Percentiles rank a stretch among this genome's conserved stretches.
Conservation (phyloP, 2,329 filamentous ascomycete species). For the Fusarium heterosporum region DNA sequence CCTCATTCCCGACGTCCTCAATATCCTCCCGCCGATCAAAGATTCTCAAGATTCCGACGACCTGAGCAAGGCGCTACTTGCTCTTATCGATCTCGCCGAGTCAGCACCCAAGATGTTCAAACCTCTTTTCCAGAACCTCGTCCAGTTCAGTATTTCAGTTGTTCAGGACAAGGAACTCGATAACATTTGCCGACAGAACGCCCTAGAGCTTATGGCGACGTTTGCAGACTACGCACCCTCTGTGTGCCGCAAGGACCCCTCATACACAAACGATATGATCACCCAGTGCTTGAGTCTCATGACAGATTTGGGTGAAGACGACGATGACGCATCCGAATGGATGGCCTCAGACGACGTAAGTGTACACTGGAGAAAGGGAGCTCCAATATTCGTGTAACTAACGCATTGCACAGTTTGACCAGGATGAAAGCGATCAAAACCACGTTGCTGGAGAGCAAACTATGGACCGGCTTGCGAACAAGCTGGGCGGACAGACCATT, state of each 20-base stretch:
- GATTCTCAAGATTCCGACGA: conserved; percentile 91
- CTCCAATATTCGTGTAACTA: not conserved
- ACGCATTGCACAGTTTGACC: conserved; percentile 72
- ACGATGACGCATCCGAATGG: conserved; percentile 96
- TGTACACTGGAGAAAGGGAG: conserved; percentile 30
- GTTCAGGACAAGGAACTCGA: conserved; percentile 96
- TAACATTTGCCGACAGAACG: conserved; percentile 92
- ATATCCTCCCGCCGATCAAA: conserved; percentile 94
- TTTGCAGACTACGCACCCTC: conserved; percentile 95
- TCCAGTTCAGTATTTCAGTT: conserved; percentile 91
- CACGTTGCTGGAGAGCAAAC: conserved; percentile 98
- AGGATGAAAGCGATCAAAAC: conserved; percentile 96
- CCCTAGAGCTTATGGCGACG: conserved; percentile 95
- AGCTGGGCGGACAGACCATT: conserved; percentile 93
- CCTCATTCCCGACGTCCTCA: conserved; percentile 90
- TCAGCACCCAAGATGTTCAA: conserved; percentile 98
- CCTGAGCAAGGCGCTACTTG: conserved; percentile 87
- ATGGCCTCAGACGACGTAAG: conserved; percentile 88
- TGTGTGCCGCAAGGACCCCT: conserved; percentile 94
- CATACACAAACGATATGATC: conserved; percentile 95
- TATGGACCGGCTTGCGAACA: conserved; percentile 97
- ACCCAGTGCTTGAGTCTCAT: conserved; percentile 97
- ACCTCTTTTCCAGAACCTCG: conserved; percentile 89
- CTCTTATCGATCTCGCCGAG: conserved; percentile 94
- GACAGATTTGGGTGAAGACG: conserved; percentile 95